Base-by-base conservation (phyloP, 2,329 filamentous ascomycete species). In the Aspergillus ibericus region DNA sequence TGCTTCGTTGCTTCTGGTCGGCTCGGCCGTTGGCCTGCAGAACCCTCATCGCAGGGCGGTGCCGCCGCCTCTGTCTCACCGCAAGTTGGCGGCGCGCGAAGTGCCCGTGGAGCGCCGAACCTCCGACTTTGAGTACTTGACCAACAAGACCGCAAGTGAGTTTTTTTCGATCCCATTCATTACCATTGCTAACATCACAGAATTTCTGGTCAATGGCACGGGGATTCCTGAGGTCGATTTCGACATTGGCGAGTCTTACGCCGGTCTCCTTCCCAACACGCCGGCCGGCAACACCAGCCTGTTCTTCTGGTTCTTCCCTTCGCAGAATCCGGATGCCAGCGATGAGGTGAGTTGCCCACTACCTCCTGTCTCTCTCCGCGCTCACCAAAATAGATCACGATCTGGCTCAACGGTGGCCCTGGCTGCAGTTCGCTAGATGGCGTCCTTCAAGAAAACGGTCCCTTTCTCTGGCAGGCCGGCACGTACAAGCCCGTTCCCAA, bases 401-500 rank as follows among this genome's bases (percentile, higher is more conserved):
- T 74, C 40, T 75, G 71, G 72, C 61, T 75, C 15, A 86, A 85
- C 51, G 84, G 84, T 27, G 81, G 81, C 5, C 81, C 80, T 4
- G 79, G 80, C 5, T 82, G 80, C 60, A 79, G 72, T n/a, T 88
- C 86, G 0, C 78, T 91, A 0, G 81, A 85, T 61, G 89, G 89
- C 3, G 74, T 92, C 0, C 70, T 93, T 1, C 88, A 90, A 42
- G 90, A 92, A 64, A 92, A 92, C 63, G 89, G 90, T 0, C 89
- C 89, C 0, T 88, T 91, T 66, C 60, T 83, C 2, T 90, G 88
- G 87, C 84, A 89, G 69, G 80, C 84, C 5, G 90, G 90, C 18
- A 92, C 87, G 0, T 82, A 81, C 40, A 80, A 80, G 47, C 88
- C 89, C 0, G 78, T 85, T 0, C 74, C 75, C n/a, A 92, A 92